Evolutionary conservation across 148 eudicot species (phyloP), one percentile per base, ranked within the genome.

Genomic region (Chenopodium berlandieri): DNA sequence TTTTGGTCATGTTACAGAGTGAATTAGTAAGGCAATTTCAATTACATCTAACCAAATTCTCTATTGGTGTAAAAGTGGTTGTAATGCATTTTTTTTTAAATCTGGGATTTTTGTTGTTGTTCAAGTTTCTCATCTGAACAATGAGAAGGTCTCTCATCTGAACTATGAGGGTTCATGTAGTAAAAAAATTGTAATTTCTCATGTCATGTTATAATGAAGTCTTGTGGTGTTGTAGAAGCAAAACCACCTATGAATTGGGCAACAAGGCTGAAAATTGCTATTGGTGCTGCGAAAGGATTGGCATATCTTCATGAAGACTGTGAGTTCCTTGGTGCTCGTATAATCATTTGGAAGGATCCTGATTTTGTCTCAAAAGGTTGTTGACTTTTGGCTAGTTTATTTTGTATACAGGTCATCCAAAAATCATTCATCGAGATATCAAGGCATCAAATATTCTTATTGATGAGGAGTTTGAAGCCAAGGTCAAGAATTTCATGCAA

Each of bases 401-500:
- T 65, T 23, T 80, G 10, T 81, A 54, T 81, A 70, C 89, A 94
- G 98, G 94, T 85, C 87, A 87, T 1, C 98, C 98, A 47, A 94
- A 92, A 87, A 89, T 94, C 82, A 92, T 94, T 81, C 98, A 94
- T 78, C 92, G 98, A 50, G 96, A 94, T 84, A 91, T 92, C 79
- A 94, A 94, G 87, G 92, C 98, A 13, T 80, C 96, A 30, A 91
- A 94, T 86, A 94, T 94, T 79, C 93, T 94, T 86, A 85, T 92
- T 79, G 96, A 94, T 86, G 78, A 83, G 25, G 81, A 87, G 78
- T 92, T 91, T 85, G 98, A 91, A 86, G 89, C 94, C 76, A 94
- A 92, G 98, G 95, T 90, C 79, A 76, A 23, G 19, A 25, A 62
- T 13, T 75, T 75, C 34, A 27, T 37, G 46, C 56, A 60, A 73